Conservation (phyloP, 176 grass and related monocot genomes). For the Bothriochloa decipiens region DNA sequence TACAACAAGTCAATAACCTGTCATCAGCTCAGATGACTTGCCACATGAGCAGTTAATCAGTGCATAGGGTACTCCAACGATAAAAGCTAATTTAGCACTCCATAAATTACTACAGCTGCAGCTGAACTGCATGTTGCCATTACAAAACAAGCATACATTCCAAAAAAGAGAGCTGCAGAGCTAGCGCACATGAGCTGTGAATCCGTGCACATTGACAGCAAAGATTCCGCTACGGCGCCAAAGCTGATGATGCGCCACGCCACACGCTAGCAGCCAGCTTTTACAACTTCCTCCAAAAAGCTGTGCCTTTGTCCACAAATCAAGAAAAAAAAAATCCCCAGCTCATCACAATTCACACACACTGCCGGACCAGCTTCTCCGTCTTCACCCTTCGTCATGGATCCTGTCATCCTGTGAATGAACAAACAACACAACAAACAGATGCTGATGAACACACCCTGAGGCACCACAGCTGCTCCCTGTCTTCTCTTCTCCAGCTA, state of each 20-base stretch:
- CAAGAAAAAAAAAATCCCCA: no score
- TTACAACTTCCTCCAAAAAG: not conserved
- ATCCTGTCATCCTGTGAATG: not conserved
- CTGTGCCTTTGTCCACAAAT: no score
- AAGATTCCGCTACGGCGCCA: slow-evolving; percentile 16
- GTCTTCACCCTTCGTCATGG: not conserved
- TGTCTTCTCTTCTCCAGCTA: not conserved
- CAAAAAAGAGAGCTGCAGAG: not conserved
- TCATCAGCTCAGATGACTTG: no score
- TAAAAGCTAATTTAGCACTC: not conserved
- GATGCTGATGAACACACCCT: not conserved
- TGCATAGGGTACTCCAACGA: not conserved
- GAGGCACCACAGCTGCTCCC: not conserved
- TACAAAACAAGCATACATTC: slow-evolving; percentile 23
- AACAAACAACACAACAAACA: no score
- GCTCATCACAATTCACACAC: no score
- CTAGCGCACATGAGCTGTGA: slow-evolving; percentile 22
- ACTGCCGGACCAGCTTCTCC: no score
- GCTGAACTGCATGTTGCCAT: not conserved
- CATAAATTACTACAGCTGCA: not conserved
- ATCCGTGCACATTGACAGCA: slow-evolving; percentile 18
- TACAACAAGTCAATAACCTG: no score
- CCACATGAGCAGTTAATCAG: no score
- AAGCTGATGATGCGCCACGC: not conserved
- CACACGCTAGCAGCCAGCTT: not conserved